These are phyloP conservation scores for Aspergillus brasiliensis DNA, from an alignment of 2,329 filamentous ascomycete species.

Conservation along the genomic window DNA sequence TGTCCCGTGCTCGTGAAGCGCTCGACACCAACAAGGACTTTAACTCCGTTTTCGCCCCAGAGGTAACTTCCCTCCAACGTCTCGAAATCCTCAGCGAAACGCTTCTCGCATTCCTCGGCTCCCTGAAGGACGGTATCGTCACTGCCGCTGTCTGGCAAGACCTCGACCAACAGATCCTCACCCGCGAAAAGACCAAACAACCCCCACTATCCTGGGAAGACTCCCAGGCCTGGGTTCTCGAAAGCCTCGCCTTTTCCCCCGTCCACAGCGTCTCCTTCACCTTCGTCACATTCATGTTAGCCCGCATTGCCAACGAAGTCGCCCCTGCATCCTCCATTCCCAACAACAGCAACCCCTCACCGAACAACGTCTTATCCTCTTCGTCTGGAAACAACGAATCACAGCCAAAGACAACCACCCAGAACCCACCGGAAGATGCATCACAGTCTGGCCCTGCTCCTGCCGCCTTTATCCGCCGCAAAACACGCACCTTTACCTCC, in stretches of 20 bases:
- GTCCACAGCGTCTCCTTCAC: constrained; percentile 88
- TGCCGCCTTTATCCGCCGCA: constrained; percentile 33
- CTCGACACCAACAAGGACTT: constrained; percentile 72
- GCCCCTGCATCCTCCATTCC: constrained; percentile 40
- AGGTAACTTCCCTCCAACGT: constrained; percentile 66
- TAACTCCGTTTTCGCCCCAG: constrained; percentile 61
- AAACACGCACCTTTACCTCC: constrained; percentile 25
- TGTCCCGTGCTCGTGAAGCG: constrained; percentile 59
- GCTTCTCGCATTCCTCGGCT: constrained; percentile 72
- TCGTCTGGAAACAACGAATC: constrained; percentile 4
- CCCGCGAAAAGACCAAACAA: constrained; percentile 54
- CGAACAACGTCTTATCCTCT: constrained; percentile 8
- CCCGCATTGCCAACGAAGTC: constrained; percentile 59
- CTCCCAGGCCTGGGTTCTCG: constrained; percentile 65
- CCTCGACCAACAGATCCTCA: constrained; percentile 61
- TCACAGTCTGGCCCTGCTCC: constrained; percentile 22
- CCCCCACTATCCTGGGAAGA: constrained; percentile 54
- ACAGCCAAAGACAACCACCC: constrained; percentile 6
- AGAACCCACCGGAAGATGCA: not conserved
- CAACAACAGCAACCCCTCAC: not conserved
- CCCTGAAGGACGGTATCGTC: constrained; percentile 78
- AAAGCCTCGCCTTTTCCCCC: constrained; percentile 70
- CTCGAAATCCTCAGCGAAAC: constrained; percentile 74
- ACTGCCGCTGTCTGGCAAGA: constrained; percentile 69
- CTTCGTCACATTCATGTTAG: constrained; percentile 78